A percentile compares a stretch with the other conserved stretches of the same genome.
Evolutionary conservation across 1,284 basidiomycete genomes (phyloP).

Genomic region (Meripilus lineatus): DNA sequence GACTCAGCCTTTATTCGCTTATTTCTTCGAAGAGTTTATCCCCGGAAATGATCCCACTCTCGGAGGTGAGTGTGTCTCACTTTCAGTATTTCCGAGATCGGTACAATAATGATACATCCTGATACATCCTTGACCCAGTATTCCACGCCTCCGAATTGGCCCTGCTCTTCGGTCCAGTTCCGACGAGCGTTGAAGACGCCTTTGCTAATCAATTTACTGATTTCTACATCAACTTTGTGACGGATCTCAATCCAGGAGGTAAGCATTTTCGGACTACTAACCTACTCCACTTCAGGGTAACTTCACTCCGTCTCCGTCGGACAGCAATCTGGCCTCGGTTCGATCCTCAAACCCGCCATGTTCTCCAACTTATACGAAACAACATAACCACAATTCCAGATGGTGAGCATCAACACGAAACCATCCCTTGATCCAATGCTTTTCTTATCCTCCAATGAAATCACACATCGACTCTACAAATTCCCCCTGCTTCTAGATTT

Average conservation of each 20-base stretch:
- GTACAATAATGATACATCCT: background rate
- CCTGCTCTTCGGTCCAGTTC: constrained; percentile 43
- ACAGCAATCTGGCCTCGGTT: constrained; percentile 16
- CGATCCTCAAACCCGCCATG: constrained; percentile 11
- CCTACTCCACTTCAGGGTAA: too few species aligned
- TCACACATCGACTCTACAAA: too few species aligned
- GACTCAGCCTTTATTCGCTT: constrained; percentile 44
- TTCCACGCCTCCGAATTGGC: constrained; percentile 45
- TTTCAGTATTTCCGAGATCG: background rate
- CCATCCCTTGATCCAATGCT: too few species aligned
- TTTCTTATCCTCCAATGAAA: too few species aligned
- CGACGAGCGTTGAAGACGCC: constrained; percentile 35
- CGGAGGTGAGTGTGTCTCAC: constrained; percentile 33
- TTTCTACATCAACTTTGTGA: constrained; percentile 50
- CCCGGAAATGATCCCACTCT: constrained; percentile 40
- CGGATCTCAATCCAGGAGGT: constrained; percentile 50
- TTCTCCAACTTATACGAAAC: constrained; percentile 19
- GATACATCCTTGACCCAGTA: constrained; percentile 28
- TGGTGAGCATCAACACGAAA: constrained; percentile 17
- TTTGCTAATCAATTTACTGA: constrained; percentile 45
- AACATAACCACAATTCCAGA: constrained; percentile 22
- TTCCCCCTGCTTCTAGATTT: too few species aligned
- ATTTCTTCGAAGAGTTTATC: constrained; percentile 51
- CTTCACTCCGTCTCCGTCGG: too few species aligned
- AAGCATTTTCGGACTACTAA: constrained; percentile 14